Evolutionary conservation across 164 flowering plant species (phyloP).

Genomic region (Vitis riparia): DNA sequence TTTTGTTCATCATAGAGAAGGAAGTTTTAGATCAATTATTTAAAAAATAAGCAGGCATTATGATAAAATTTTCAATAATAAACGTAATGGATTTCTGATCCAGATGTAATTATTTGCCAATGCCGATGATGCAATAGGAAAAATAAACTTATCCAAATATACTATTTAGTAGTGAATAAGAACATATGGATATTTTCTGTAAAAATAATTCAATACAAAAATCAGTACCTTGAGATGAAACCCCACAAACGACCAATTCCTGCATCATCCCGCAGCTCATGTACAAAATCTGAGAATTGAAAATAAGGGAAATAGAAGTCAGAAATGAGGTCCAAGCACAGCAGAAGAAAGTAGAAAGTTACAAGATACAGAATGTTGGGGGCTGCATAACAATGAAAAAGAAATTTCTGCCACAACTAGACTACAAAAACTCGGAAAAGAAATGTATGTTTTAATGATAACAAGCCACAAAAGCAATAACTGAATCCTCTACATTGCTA

Average conservation of each 20-base stretch:
- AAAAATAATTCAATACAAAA: background rate
- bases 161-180: background rate
- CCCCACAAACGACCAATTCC: slow-evolving; percentile 87
- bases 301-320: background rate
- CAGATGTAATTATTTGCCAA: too few relatives aligned
- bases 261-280: slow-evolving; percentile 75
- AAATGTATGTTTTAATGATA: background rate
- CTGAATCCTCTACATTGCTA: background rate
- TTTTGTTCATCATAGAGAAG: too few relatives aligned
- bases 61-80: too few relatives aligned
- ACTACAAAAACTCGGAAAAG: background rate
- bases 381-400: background rate
- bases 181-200: background rate
- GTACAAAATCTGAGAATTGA: slow-evolving; percentile 42
- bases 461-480: background rate
- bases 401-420: background rate
- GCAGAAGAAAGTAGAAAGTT: background rate
- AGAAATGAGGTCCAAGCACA: background rate
- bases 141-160: background rate
- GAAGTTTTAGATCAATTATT: too few relatives aligned
- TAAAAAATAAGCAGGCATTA: too few relatives aligned
- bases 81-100: too few relatives aligned
- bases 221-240: slow-evolving; percentile 65
- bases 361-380: background rate
- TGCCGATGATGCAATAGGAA: too few relatives aligned